phyloP scores from a whole-genome alignment of 495 filamentous ascomycete species.

The Collariella sp. region DNA sequence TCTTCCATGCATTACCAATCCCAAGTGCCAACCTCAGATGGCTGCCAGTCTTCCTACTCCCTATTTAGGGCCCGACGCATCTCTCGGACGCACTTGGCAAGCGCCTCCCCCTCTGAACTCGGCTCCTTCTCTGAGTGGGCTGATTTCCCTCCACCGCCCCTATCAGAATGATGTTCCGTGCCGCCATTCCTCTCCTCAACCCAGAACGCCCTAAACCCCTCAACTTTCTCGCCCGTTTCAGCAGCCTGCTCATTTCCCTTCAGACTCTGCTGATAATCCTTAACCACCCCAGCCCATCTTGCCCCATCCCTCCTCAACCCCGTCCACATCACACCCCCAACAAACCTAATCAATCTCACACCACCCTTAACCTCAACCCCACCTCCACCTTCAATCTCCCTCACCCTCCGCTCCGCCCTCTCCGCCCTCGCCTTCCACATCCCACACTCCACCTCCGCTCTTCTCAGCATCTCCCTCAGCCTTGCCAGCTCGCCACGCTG shows the following conservation, averaged over 20 bases:
- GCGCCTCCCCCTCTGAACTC: background rate
- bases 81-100: too few relatives aligned
- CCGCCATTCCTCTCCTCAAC: background rate
- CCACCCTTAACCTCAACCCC: background rate
- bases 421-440: conserved; percentile 45
- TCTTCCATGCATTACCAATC: background rate
- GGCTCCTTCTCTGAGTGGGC: background rate
- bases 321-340: too few relatives aligned
- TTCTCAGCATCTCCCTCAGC: conserved; percentile 37
- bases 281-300: too few relatives aligned
- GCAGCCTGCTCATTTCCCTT: background rate
- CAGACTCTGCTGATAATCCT: too few relatives aligned
- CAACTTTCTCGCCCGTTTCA: background rate
- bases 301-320: background rate
- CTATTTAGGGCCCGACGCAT: background rate
- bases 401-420: conserved; percentile 40
- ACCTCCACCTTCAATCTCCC: background rate
- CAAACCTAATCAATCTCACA: too few relatives aligned
- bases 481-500: conserved; percentile 37
- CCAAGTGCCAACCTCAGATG: background rate
- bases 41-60: background rate
- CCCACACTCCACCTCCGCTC: conserved; percentile 34
- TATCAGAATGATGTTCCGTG: too few relatives aligned
- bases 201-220: background rate
- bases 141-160: too few relatives aligned